These are phyloP conservation scores for Anastatica hierochuntica DNA, from an alignment of 345 rosid genomes.

Conservation along the genomic window DNA sequence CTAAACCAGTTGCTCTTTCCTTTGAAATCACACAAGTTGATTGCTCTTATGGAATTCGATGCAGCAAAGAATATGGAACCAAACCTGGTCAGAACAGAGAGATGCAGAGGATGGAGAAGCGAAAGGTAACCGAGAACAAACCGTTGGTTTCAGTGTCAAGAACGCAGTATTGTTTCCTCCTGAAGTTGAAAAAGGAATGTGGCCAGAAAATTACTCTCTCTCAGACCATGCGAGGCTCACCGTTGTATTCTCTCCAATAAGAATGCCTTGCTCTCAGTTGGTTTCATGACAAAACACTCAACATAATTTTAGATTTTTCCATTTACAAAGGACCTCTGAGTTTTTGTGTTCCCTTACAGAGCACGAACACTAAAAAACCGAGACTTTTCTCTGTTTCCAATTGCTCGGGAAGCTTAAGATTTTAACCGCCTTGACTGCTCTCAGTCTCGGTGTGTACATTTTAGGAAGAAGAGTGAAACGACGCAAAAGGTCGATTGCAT, in stretches of 20 bases:
- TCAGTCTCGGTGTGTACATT: not conserved
- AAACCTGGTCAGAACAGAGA: slow-evolving; percentile 41
- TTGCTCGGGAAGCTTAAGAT: not conserved
- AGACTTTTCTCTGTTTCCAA: not conserved
- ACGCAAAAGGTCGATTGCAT: not conserved
- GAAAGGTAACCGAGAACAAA: slow-evolving; percentile 39
- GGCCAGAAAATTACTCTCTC: slow-evolving; percentile 70
- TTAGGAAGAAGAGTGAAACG: slow-evolving; percentile 8
- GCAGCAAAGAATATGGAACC: slow-evolving; percentile 83
- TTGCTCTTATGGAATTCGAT: not conserved
- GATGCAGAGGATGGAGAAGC: slow-evolving; percentile 25
- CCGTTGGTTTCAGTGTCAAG: slow-evolving; percentile 56
- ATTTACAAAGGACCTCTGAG: too few relatives aligned
- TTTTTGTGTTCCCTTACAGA: not conserved
- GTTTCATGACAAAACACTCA: slow-evolving; percentile 25
- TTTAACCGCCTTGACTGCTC: not conserved
- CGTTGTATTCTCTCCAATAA: slow-evolving; percentile 58
- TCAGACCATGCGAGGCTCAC: slow-evolving; percentile 75
- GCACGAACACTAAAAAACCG: not conserved
- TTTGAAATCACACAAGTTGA: not conserved
- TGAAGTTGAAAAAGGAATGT: slow-evolving; percentile 63
- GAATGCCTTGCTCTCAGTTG: slow-evolving; percentile 43
- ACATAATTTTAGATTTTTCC: slow-evolving; percentile 1
- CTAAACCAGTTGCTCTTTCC: not conserved
- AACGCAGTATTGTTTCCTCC: slow-evolving; percentile 69